Percentiles rank a stretch among this genome's conserved stretches.
phyloP scores from a whole-genome alignment of 116 monocot species.

The Cymodocea nodosa region DNA sequence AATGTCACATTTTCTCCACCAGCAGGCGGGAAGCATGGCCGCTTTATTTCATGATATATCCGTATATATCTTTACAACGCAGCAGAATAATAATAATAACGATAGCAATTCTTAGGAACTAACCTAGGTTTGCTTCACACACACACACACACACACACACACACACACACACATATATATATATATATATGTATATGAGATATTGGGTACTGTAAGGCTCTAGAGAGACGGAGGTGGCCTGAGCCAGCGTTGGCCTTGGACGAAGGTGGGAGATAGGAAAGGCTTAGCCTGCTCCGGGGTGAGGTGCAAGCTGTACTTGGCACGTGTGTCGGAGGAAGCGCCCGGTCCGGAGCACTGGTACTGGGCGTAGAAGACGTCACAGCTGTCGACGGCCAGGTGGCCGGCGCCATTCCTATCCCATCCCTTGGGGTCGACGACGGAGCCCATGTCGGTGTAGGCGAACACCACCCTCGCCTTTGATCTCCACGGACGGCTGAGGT shows the following conservation, averaged over 20 bases:
- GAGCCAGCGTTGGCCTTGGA: conserved; percentile 38
- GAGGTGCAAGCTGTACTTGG: conserved; percentile 22
- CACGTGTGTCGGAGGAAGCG: conserved; percentile 21
- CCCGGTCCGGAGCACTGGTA: conserved; percentile 64
- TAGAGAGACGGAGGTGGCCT: conserved; percentile 17
- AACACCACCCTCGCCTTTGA: conserved; percentile 20
- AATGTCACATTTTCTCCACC: too few relatives aligned
- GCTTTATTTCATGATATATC: too few relatives aligned
- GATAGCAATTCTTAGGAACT: too few relatives aligned
- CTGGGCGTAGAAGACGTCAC: conserved; percentile 56
- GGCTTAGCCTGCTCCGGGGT: conserved; percentile 30
- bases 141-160: too few relatives aligned
- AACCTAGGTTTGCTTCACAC: too few relatives aligned
- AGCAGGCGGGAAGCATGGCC: too few relatives aligned
- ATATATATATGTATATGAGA: neutral
- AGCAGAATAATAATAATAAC: too few relatives aligned
- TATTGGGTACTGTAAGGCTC: too few relatives aligned
- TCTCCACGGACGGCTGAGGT: conserved; percentile 28
- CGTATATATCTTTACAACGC: too few relatives aligned
- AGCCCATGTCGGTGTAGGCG: conserved; percentile 23
- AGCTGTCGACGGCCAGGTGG: neutral
- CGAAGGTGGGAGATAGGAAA: conserved; percentile 35
- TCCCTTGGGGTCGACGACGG: conserved; percentile 18
- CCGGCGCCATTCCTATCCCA: conserved; percentile 26
- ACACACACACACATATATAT: too few relatives aligned